Evolutionary conservation across 768 basidiomycete genomes (phyloP), one percentile per base, ranked within the genome.

Genomic region (Rhodotorula kratochvilovae): DNA sequence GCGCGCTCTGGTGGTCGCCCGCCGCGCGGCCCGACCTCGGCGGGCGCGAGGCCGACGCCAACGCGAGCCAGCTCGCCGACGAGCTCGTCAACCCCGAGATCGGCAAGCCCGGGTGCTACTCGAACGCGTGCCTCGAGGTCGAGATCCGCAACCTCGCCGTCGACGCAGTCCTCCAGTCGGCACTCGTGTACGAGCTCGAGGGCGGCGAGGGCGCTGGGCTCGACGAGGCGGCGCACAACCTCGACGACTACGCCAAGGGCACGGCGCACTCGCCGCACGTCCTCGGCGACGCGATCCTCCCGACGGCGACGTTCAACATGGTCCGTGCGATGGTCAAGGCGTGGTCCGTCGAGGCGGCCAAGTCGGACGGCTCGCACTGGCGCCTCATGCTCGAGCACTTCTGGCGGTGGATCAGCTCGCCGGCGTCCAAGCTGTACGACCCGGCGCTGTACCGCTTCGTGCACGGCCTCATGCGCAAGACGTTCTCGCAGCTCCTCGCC

Each of bases 1-100:
- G 91, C 77, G 84, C 97, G 6, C 83, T 99, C 6, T 99, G 96
- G 96, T 99, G 96, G 96, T 95, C 96, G 16, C 85, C 89, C 4
- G 86, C 88, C 7, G 87, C 91, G 42, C 85, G 86, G 29, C 94
- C 96, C 6, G 96, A 99, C 81, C 84, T 98, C 0, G 96, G 96
- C 45, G 96, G 96, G 7, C 85, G 89, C 61, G 93, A 99, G 79
- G 87, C 91, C 58, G 95, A 98, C 80, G 85, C 85, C 63, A 84
- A 88, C 57, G 86, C 87, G 1, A 72, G 76, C 33, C 70, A 75
- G 27, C 58, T 90, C 91, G 68, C 39, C 27, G 83, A 83, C 63
- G 92, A 94, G 55, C 82, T 91, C 35, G 87, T 87, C 21, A 88
- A 87, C 68, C 90, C 92, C 0, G 92, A 96, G 72, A 92, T 96